Conservation (phyloP, 1,284 basidiomycete genomes). For the Peniophora sp. region DNA sequence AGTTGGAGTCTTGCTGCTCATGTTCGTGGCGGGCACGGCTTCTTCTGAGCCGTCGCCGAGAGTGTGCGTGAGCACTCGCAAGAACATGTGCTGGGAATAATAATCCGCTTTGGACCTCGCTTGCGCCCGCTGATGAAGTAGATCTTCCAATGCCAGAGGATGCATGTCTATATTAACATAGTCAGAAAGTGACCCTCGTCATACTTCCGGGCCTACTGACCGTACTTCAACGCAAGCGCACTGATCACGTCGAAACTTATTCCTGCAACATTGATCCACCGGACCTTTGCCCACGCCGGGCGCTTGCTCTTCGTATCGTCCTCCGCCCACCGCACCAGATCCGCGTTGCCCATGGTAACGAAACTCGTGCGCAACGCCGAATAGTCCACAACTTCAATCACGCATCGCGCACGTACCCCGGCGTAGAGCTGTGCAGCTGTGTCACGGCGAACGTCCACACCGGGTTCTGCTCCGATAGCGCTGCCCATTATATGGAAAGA, state of each 20-base stretch:
- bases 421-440: constrained; percentile 42
- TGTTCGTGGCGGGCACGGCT: constrained; percentile 9
- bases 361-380: constrained; percentile 43
- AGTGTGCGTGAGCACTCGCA: constrained; percentile 56
- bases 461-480: constrained; percentile 53
- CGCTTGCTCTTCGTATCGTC: constrained; percentile 29
- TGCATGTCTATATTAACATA: constrained; percentile 43
- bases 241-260: constrained; percentile 69
- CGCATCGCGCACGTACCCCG: constrained; percentile 44
- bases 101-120: constrained; percentile 65
- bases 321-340: constrained; percentile 44
- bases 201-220: constrained; percentile 24
- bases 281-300: constrained; percentile 38
- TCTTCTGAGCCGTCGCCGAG: constrained; percentile 26
- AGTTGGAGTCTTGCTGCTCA: neutral
- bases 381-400: constrained; percentile 58
- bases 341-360: constrained; percentile 44
- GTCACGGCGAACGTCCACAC: constrained; percentile 47
- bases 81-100: constrained; percentile 57
- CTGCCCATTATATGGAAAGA: constrained; percentile 29
- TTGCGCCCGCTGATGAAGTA: constrained; percentile 46
- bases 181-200: neutral
- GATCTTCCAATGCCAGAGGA: constrained; percentile 61
- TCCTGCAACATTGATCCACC: constrained; percentile 68
- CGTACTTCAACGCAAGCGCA: constrained; percentile 52